Conservation (phyloP, 1,284 basidiomycete genomes). For the Sanguinoderma infundibulare region DNA sequence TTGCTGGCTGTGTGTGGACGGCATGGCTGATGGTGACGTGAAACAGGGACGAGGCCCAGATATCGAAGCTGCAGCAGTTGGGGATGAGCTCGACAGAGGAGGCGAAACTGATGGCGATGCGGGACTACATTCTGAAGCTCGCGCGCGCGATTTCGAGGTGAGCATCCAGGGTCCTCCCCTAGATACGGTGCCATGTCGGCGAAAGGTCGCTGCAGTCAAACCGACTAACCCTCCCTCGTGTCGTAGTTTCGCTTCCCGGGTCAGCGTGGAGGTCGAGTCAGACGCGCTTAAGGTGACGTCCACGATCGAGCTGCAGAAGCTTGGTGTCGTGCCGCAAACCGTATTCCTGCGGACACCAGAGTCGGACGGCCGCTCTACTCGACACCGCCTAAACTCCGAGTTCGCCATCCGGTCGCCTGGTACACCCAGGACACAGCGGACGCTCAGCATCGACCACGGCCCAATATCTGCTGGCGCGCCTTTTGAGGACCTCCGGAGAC, state of each 20-base stretch:
- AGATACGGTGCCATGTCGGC: background rate
- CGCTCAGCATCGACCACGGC: slow-evolving; percentile 49
- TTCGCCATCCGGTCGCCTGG: slow-evolving; percentile 45
- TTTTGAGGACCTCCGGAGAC: slow-evolving; percentile 75
- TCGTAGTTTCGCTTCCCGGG: slow-evolving; percentile 64
- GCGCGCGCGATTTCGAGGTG: slow-evolving; percentile 71
- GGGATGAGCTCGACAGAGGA: slow-evolving; percentile 86
- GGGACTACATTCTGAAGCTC: slow-evolving; percentile 87
- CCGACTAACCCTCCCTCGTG: background rate
- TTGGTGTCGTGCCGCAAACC: slow-evolving; percentile 93
- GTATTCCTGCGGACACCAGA: slow-evolving; percentile 82
- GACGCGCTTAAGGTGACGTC: slow-evolving; percentile 70
- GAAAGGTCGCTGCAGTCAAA: background rate
- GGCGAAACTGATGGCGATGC: slow-evolving; percentile 81
- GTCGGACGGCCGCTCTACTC: slow-evolving; percentile 44
- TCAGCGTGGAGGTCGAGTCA: slow-evolving; percentile 62
- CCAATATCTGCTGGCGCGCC: slow-evolving; percentile 47
- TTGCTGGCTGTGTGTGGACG: background rate
- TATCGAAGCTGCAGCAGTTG: slow-evolving; percentile 76
- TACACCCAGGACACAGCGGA: slow-evolving; percentile 49
- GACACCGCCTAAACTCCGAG: slow-evolving; percentile 43
- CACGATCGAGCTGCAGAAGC: slow-evolving; percentile 77
- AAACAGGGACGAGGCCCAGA: slow-evolving; percentile 73
- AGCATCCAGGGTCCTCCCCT: slow-evolving; percentile 12
- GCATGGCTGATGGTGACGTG: background rate